These are phyloP conservation scores for Gentiana macrophylla DNA, from an alignment of 257 asterid genomes.

Conservation along the genomic window DNA sequence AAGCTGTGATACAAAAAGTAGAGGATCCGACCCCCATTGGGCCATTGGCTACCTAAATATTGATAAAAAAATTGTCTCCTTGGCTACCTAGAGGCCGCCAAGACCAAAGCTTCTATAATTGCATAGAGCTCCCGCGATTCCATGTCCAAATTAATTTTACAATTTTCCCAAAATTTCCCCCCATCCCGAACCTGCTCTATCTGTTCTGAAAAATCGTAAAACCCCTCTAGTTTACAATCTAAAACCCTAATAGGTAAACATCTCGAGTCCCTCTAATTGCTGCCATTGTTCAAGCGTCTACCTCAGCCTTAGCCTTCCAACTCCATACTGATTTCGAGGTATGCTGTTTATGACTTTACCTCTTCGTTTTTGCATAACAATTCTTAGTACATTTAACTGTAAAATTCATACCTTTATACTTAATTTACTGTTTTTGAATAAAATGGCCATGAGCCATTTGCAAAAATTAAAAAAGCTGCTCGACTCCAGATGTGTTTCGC, in stretches of 20 bases:
- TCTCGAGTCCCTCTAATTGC: background rate
- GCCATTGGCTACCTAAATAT: no score
- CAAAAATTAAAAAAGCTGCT: slow-evolving; percentile 23
- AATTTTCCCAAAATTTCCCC: no score
- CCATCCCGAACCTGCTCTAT: no score
- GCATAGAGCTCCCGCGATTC: no score
- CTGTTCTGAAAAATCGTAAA: background rate
- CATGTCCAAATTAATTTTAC: no score
- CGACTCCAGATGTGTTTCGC: slow-evolving; percentile 31
- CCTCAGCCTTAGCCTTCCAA: background rate
- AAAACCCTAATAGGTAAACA: background rate
- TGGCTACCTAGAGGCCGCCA: no score
- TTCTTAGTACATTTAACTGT: background rate
- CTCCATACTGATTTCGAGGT: slow-evolving; percentile 6
- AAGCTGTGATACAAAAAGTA: no score
- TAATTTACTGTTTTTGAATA: slow-evolving; percentile 2
- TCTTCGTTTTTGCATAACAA: background rate
- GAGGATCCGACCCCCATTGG: no score
- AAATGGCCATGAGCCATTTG: slow-evolving; percentile 31
- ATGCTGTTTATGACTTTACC: background rate
- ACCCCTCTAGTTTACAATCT: background rate
- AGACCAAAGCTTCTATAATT: no score
- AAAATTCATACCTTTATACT: background rate
- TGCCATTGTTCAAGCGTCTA: background rate
- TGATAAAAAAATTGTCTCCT: no score